Evolutionary conservation across 176 grass and related monocot species (phyloP).

Genomic region (Eremochloa ophiuroides): DNA sequence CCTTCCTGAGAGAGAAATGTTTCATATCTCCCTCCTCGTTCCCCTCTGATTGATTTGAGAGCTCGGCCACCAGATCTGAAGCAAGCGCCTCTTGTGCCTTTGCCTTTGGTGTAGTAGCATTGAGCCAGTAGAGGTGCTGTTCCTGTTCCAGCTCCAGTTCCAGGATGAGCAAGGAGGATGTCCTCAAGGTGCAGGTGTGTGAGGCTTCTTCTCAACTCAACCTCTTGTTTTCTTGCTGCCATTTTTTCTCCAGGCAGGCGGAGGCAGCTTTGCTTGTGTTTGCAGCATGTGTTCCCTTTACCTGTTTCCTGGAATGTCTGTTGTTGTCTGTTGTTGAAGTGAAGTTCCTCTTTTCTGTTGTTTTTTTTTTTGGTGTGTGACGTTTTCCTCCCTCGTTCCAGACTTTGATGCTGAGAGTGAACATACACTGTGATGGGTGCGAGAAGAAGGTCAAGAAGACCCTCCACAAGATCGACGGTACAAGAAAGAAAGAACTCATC

Average conservation of each 20-base stretch:
- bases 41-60: not conserved
- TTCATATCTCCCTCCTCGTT: not conserved
- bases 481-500: not conserved
- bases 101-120: not conserved
- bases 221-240: not conserved
- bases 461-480: slow-evolving; percentile 68
- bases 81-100: not conserved
- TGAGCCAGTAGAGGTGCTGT: not conserved
- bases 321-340: not conserved
- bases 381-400: not conserved
- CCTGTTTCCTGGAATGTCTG: not conserved
- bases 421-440: slow-evolving; percentile 70
- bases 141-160: not conserved
- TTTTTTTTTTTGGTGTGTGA: not conserved
- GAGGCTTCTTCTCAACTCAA: not conserved
- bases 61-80: not conserved
- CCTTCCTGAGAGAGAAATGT: not conserved
- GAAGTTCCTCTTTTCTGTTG: not conserved
- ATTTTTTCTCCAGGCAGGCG: not conserved
- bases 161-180: slow-evolving; percentile 53
- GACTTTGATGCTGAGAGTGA: slow-evolving; percentile 56
- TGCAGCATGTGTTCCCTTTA: not conserved
- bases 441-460: slow-evolving; percentile 75
- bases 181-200: slow-evolving; percentile 51
- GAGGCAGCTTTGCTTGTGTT: slow-evolving; percentile 6